Percentiles rank a stretch among this genome's conserved stretches.
Evolutionary conservation across 2,329 filamentous ascomycete genomes (phyloP).

Genomic region (Colletotrichum sp.): DNA sequence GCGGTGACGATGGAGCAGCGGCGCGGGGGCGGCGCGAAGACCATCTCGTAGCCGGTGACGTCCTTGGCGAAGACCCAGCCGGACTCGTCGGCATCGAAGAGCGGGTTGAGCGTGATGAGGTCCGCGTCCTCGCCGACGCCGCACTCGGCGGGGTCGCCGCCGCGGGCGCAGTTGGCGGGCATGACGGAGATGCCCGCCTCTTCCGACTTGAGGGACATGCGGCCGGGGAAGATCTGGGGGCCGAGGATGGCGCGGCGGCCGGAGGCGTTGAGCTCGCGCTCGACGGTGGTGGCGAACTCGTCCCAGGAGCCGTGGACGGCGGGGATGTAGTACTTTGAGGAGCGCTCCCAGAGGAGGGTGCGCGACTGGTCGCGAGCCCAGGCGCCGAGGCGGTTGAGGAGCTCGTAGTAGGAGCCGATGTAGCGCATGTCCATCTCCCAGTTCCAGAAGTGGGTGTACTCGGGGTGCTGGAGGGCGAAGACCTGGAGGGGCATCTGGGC

Average conservation of each 20-base stretch:
- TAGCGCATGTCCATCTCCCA: conserved; percentile 74
- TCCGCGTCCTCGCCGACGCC: conserved; percentile 76
- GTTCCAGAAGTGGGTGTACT: conserved; percentile 73
- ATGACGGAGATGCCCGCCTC: conserved; percentile 58
- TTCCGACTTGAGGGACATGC: conserved; percentile 52
- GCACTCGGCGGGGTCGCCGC: conserved; percentile 58
- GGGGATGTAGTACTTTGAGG: conserved; percentile 78
- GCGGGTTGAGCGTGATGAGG: conserved; percentile 77
- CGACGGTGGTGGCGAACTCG: conserved; percentile 71
- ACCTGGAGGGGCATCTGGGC: conserved; percentile 68
- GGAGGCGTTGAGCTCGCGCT: conserved; percentile 60
- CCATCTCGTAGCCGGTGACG: conserved; percentile 69
- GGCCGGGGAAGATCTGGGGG: conserved; percentile 59
- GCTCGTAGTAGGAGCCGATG: conserved; percentile 72
- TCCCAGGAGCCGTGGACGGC: conserved; percentile 73
- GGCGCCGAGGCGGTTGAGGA: conserved; percentile 69
- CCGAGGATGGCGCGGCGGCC: conserved; percentile 71
- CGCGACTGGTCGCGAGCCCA: conserved; percentile 75
- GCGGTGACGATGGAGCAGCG: conserved; percentile 76
- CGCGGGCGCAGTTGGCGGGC: conserved; percentile 59
- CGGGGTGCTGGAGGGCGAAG: conserved; percentile 66
- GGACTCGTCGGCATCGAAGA: conserved; percentile 74
- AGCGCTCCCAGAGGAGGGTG: conserved; percentile 79
- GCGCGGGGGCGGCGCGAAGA: conserved; percentile 63
- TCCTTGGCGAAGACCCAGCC: conserved; percentile 77